Conservation (phyloP, 2,329 filamentous ascomycete genomes). For the Xylariales sp. region DNA sequence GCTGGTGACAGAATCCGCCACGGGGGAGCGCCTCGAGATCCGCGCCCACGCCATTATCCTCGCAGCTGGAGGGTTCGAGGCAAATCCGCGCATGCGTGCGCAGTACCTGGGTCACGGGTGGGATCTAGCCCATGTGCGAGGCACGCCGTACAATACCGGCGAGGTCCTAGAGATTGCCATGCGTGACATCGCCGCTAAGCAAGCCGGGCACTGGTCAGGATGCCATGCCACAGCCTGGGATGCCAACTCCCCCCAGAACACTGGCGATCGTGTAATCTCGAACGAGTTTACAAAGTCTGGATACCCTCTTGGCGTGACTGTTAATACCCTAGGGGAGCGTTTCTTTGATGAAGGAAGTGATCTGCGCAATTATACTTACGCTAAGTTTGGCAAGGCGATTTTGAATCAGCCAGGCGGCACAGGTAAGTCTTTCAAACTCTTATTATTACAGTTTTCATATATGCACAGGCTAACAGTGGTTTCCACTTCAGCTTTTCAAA, state of each 20-base stretch:
- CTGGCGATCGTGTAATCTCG: slow-evolving; percentile 53
- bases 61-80: slow-evolving; percentile 61
- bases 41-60: slow-evolving; percentile 35
- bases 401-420: slow-evolving; percentile 51
- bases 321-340: slow-evolving; percentile 53
- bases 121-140: slow-evolving; percentile 58
- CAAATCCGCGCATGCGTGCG: slow-evolving; percentile 50
- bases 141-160: slow-evolving; percentile 62
- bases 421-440: no score
- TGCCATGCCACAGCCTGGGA: slow-evolving; percentile 66
- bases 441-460: no score
- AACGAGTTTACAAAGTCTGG: slow-evolving; percentile 68
- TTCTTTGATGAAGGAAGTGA: slow-evolving; percentile 67
- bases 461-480: no score
- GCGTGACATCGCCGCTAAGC: slow-evolving; percentile 41
- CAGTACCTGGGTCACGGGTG: slow-evolving; percentile 54
- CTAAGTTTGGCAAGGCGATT: slow-evolving; percentile 59
- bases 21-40: slow-evolving; percentile 1
- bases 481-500: slow-evolving; percentile 64
- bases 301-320: slow-evolving; percentile 62
- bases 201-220: slow-evolving; percentile 56
- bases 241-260: slow-evolving; percentile 49
- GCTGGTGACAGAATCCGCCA: neutral
- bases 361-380: slow-evolving; percentile 64
- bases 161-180: slow-evolving; percentile 51